Evolutionary conservation across 2,329 filamentous ascomycete species (phyloP), one percentile per base, ranked within the genome.

Genomic region (Arthrobotrys iridis): DNA sequence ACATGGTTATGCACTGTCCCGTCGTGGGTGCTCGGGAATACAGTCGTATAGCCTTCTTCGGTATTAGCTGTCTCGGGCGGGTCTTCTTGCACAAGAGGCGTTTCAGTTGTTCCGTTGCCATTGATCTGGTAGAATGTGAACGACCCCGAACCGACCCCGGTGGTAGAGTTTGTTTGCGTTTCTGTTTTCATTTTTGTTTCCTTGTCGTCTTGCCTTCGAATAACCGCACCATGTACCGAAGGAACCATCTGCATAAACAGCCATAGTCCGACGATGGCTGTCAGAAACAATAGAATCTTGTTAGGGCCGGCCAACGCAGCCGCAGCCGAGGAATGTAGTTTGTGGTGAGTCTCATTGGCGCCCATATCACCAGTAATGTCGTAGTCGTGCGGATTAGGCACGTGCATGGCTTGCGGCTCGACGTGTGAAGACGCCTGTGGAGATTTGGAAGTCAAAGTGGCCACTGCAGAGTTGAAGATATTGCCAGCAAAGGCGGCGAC

Each of bases 91-190:
- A 65, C 41, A 18, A 59, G 24, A 3, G 58, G 59, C 0, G 41
- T 33, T 15, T 72, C 59, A 1, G 48, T 58, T 6, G 18, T 48
- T 0, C 67, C 67, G 8, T 72, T 26, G 6, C 48, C 67, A 26
- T 59, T 48, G 18, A 65, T 24, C 20, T 65, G 67, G 13, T 64
- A 65, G 45, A 50, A 64, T 7, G 67, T 72, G 33, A 65, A 72
- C 1, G 13, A 1, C 0, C 67, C 67, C 1, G 26, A n/a, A n/a
- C n/a, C 18, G 5, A n/a, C 57, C 5, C 26, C 22, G 4, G 15
- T 33, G 0, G 43, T 24, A 5, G 35, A 35, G 22, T 28, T 13
- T 0, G 43, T 35, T 20, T 46, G 28, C 2, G 55, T 52, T n/a
- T 18, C 6, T 22, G 48, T 55, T 13, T 40, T 10, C 7, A 2